Conservation (phyloP, 306 rosid species). For the Trichosanthes cucumerina region DNA sequence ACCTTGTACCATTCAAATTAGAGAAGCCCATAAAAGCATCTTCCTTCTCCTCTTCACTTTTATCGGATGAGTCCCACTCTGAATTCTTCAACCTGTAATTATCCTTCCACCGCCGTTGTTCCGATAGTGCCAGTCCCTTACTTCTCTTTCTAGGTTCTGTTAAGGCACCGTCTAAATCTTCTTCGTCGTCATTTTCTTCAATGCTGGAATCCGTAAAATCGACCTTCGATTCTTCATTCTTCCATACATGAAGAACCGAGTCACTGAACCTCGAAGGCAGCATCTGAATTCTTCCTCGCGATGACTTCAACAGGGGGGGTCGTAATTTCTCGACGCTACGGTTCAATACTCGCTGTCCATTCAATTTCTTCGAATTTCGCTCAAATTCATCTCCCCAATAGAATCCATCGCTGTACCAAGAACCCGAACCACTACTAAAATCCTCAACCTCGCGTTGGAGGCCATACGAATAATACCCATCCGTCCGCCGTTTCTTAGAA, state of each 20-base stretch:
- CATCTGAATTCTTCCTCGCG: conserved; percentile 59
- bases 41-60: conserved; percentile 22
- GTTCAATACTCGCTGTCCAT: conserved; percentile 12
- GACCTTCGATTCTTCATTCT: conserved; percentile 24
- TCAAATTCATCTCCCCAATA: conserved; percentile 43
- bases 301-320: conserved; percentile 45
- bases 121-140: conserved; percentile 18
- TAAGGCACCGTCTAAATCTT: conserved; percentile 17
- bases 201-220: conserved; percentile 27
- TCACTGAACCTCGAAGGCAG: conserved; percentile 63
- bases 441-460: conserved; percentile 39
- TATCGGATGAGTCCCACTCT: conserved; percentile 16
- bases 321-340: conserved; percentile 14
- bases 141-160: conserved; percentile 19
- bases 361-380: conserved; percentile 31
- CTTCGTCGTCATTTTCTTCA: conserved; percentile 36
- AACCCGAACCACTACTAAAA: conserved; percentile 50
- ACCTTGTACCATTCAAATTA: conserved; percentile 13
- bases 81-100: conserved; percentile 18
- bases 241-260: conserved; percentile 44
- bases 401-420: conserved; percentile 45
- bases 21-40: conserved; percentile 11
- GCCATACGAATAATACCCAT: conserved; percentile 26
- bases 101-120: conserved; percentile 25
- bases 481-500: conserved; percentile 45